Conservation (phyloP, 208 protist species). For the Leishmania gerbilli region DNA sequence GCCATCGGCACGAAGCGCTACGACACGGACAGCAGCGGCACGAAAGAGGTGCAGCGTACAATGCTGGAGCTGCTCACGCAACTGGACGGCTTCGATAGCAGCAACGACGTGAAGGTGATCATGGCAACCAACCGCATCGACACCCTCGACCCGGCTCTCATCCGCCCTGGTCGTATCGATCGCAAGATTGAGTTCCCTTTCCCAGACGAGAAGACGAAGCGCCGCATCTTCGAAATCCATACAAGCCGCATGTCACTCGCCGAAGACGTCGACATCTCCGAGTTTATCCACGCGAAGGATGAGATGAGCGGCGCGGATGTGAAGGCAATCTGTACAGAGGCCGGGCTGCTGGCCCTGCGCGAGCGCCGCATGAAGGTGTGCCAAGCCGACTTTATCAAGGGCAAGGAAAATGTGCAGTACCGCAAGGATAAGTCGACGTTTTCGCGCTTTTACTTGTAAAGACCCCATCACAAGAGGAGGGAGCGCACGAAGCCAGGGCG, state of each 20-base stretch:
- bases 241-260: conserved; percentile 99
- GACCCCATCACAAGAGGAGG: background rate
- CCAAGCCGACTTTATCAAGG: conserved; percentile 99
- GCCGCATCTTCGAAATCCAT: conserved; percentile 99
- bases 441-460: conserved; percentile 97
- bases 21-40: conserved; percentile 97
- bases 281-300: conserved; percentile 99
- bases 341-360: conserved; percentile 99
- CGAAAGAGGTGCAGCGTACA: conserved; percentile 99
- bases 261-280: conserved; percentile 99
- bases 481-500: background rate
- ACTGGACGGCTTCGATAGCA: conserved; percentile 99
- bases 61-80: conserved; percentile 99
- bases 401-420: conserved; percentile 99
- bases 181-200: conserved; percentile 99
- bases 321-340: conserved; percentile 99
- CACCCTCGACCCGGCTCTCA: conserved; percentile 99
- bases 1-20: conserved; percentile 99
- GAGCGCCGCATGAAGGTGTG: conserved; percentile 99
- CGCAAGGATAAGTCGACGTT: conserved; percentile 98
- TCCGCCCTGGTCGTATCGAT: conserved; percentile 99
- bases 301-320: conserved; percentile 99
- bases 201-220: conserved; percentile 99
- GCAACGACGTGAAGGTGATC: conserved; percentile 99
- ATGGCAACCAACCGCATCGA: conserved; percentile 99